Evolutionary conservation across 305 asterid genomes (phyloP).

Genomic region (Fraxinus velutina): DNA sequence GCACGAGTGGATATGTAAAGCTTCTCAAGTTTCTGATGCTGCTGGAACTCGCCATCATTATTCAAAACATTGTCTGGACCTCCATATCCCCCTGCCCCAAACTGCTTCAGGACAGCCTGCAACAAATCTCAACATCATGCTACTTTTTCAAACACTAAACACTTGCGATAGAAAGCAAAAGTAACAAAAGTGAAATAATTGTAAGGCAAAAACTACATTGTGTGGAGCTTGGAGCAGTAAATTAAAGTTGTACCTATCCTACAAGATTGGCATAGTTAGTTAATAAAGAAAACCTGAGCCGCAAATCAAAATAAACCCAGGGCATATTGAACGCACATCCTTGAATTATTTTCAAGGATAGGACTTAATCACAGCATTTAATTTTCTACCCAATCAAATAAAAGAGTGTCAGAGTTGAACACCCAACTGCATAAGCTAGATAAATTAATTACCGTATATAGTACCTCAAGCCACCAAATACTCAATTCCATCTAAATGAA

Average conservation of each 20-base stretch:
- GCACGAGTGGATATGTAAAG: slow-evolving; percentile 96
- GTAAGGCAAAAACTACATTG: not conserved
- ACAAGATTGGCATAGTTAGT: not conserved
- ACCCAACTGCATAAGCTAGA: not conserved
- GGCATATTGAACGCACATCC: slow-evolving; percentile 3
- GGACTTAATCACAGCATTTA: not conserved
- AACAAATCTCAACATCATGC: slow-evolving; percentile 16
- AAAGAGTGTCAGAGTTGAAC: not conserved
- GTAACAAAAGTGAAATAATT: not conserved
- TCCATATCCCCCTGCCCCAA: slow-evolving; percentile 72
- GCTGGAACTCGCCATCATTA: slow-evolving; percentile 84
- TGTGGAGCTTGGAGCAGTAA: not conserved
- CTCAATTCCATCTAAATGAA: slow-evolving; percentile 12
- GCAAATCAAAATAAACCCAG: slow-evolving; percentile 11
- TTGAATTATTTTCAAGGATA: slow-evolving; percentile 7
- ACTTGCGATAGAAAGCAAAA: not conserved
- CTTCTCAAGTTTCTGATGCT: slow-evolving; percentile 96
- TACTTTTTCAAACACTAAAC: slow-evolving; percentile 16
- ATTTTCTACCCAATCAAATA: not conserved
- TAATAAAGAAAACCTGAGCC: slow-evolving; percentile 15
- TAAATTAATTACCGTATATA: not conserved
- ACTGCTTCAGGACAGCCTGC: slow-evolving; percentile 96
- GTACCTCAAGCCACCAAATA: slow-evolving; percentile 6
- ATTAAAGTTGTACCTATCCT: not conserved
- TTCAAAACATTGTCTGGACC: slow-evolving; percentile 64